Base-by-base conservation (phyloP, 1,284 basidiomycete species). In the Ceratobasidium sp. region DNA sequence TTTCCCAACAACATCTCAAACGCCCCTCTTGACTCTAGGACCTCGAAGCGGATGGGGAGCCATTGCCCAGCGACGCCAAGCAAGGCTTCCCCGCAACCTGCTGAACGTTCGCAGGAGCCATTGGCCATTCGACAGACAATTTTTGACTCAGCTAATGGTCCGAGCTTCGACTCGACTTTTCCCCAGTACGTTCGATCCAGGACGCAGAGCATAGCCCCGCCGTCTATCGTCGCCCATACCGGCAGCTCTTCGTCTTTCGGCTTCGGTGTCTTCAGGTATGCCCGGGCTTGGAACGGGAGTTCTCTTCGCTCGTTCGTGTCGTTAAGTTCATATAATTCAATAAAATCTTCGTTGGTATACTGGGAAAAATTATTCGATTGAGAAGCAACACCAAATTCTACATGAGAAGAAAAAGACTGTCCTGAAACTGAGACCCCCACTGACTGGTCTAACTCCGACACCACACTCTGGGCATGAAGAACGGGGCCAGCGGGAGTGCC, bases 171-270 rank as follows among this genome's bases (percentile, higher is more conserved):
- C 17, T 70, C 68, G 4, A 57, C 54, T 2, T 10, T 20, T 5
- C 33, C 52, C 68, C 68, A 70, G 54, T 20, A 57, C 38, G 68
- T 70, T 6, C 33, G 28, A 40, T 70, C 68, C 20, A 70, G 26
- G 3, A 70, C 68, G 15, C 68, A 70, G 6, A 70, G 23, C 68
- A 70, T 70, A n/a, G 68, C 68, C 23, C 68, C 68, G 1, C 68
- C 68, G 38, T 70, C 68, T 5, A 70, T 40, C 12, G 68, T 70
- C 28, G 68, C 68, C 15, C 50, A 50, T n/a, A 48, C 66, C n/a
- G 26, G 26, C 15, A 28, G 12, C 62, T 64, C 9, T 15, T n/a
- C 33, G 6, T 15, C 42, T 5, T 4, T 15, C 1, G 23, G 7
- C 26, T 28, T 9, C n/a, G n/a, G n/a, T n/a, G n/a, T n/a, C n/a